phyloP scores from a whole-genome alignment of 176 grass and related monocot species.

The Triticum urartu region DNA sequence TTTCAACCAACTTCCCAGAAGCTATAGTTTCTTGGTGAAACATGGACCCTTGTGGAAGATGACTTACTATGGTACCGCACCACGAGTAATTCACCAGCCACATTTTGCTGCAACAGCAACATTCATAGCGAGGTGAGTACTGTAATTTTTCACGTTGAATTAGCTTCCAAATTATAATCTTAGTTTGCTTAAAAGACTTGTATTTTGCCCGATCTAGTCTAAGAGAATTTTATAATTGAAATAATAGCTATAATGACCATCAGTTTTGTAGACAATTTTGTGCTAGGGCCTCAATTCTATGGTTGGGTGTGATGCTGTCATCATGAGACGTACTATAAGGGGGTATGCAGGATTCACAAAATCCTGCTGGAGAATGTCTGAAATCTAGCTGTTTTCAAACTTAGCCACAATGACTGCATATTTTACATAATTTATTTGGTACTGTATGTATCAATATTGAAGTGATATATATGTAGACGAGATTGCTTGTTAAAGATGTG shows the following conservation, averaged over 20 bases:
- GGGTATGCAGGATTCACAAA: not conserved
- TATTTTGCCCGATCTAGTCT: constrained; percentile 13
- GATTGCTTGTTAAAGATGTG: constrained; percentile 15
- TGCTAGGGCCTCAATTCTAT: not conserved
- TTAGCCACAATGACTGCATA: not conserved
- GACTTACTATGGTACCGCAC: constrained; percentile 90
- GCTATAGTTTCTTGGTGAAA: constrained; percentile 97
- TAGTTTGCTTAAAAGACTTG: not conserved
- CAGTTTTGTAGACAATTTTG: constrained; percentile 7
- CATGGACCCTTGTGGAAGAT: constrained; percentile 97
- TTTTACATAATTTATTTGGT: not conserved
- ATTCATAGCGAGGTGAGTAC: constrained; percentile 85
- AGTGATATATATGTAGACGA: not conserved
- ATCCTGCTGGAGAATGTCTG: constrained; percentile 1
- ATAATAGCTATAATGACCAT: not conserved
- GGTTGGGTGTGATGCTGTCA: not conserved
- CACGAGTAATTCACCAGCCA: constrained; percentile 88
- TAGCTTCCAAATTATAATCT: constrained; percentile 7
- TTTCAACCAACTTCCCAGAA: constrained; percentile 97
- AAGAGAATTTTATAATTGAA: not conserved
- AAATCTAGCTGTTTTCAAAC: not conserved
- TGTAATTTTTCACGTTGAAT: constrained; percentile 12
- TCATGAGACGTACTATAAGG: not conserved
- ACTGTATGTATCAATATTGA: constrained; percentile 1
- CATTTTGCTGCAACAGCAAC: constrained; percentile 96